Evolutionary conservation across 2,329 filamentous ascomycete species (phyloP).

Genomic region (Trichophaea hybrida): DNA sequence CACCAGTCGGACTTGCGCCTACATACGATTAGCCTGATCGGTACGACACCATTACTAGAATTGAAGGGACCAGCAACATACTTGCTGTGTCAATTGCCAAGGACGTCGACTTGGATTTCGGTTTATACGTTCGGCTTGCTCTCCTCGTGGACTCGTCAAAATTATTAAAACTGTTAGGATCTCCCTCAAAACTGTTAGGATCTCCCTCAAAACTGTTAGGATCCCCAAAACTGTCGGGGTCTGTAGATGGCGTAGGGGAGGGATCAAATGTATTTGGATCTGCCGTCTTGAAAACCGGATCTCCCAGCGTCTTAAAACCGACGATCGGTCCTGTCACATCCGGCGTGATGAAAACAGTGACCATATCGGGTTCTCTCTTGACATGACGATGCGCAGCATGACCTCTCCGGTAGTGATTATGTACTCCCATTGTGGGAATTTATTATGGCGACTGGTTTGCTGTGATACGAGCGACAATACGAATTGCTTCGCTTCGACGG

Average conservation of each 20-base stretch:
- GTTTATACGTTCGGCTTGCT: not conserved
- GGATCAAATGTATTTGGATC: too few species aligned
- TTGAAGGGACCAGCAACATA: not conserved
- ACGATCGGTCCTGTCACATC: not conserved
- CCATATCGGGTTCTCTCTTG: constrained; percentile 10
- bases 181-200: too few species aligned
- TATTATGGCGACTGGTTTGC: constrained; percentile 4
- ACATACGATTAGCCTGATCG: not conserved
- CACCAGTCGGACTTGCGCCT: not conserved
- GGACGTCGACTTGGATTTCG: not conserved
- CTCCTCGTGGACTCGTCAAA: not conserved
- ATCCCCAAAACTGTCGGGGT: too few species aligned
- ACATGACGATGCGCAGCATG: constrained; percentile 4
- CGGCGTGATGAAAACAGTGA: constrained; percentile 14
- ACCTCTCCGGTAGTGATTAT: constrained; percentile 10
- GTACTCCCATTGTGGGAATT: constrained; percentile 9
- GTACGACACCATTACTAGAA: not conserved
- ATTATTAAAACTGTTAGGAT: too few species aligned
- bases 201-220: too few species aligned
- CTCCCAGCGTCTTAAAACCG: not conserved
- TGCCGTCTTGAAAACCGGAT: too few species aligned
- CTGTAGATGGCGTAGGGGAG: too few species aligned
- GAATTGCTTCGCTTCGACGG: not conserved
- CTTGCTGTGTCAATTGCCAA: not conserved
- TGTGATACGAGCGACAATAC: constrained; percentile 6